phyloP scores from a whole-genome alignment of 768 basidiomycete genomes.

The Holtermannia corniformis region DNA sequence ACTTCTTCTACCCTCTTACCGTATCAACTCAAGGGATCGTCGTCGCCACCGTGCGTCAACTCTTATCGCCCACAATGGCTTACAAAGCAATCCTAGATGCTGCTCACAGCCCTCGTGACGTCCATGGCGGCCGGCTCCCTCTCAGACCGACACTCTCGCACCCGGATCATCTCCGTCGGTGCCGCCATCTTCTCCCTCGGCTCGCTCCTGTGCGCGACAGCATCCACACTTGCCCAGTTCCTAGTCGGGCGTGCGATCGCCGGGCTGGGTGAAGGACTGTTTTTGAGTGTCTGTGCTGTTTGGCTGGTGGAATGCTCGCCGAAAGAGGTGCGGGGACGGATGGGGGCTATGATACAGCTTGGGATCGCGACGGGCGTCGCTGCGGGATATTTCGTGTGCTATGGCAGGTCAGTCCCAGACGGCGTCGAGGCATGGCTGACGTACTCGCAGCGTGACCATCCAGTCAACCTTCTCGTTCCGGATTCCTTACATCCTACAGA shows the following conservation, averaged over 20 bases:
- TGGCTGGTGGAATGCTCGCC: conserved; percentile 15
- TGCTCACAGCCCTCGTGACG: conserved; percentile 6
- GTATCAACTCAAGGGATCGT: conserved; percentile 5
- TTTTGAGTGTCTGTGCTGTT: conserved; percentile 10
- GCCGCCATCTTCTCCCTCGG: conserved; percentile 5
- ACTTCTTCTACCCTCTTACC: conserved; percentile 6
- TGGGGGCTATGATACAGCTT: conserved; percentile 6
- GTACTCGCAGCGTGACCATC: not conserved
- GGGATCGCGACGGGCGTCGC: conserved; percentile 1
- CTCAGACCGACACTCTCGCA: conserved; percentile 4
- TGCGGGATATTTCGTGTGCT: conserved; percentile 9
- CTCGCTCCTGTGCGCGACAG: not conserved
- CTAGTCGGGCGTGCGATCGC: conserved; percentile 7
- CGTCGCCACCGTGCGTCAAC: conserved; percentile 4
- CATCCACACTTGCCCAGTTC: conserved; percentile 4
- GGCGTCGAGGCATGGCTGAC: too few relatives aligned
- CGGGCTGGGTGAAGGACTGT: conserved; percentile 11
- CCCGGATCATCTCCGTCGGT: conserved; percentile 4
- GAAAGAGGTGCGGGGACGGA: conserved; percentile 8
- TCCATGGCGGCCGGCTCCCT: conserved; percentile 6
- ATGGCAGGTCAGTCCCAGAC: conserved; percentile 3
- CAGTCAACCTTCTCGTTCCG: conserved; percentile 2
- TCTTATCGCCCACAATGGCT: too few relatives aligned
- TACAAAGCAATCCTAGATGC: conserved; percentile 3
- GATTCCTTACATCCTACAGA: conserved; percentile 4